Conservation (phyloP, 306 rosid species). For the Chamaecrista fasciculata region DNA sequence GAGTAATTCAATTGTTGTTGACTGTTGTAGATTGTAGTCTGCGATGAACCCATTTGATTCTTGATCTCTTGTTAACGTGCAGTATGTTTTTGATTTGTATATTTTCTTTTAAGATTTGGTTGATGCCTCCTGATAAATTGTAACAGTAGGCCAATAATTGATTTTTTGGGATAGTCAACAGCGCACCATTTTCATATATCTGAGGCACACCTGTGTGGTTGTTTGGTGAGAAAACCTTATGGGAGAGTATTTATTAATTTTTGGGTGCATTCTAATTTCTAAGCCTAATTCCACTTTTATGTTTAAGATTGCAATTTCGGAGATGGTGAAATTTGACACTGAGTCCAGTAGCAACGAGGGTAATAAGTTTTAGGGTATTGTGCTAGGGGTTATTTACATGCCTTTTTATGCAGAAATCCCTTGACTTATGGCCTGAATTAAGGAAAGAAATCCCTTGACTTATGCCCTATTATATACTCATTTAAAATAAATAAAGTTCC, state of each 20-base stretch:
- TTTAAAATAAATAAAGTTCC: neutral
- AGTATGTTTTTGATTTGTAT: slow-evolving; percentile 14
- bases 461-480: neutral
- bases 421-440: neutral
- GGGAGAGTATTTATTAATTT: neutral
- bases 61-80: neutral
- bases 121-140: neutral
- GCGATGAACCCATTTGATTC: neutral
- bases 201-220: neutral
- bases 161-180: neutral
- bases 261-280: neutral
- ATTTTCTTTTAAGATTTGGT: neutral
- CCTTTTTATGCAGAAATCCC: neutral
- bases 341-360: neutral
- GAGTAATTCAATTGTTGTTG: neutral
- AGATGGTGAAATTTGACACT: neutral
- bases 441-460: neutral
- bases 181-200: neutral
- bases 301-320: slow-evolving; percentile 5
- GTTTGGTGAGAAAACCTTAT: neutral
- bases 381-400: neutral
- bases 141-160: neutral
- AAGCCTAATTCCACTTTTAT: neutral
- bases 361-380: neutral
- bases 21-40: neutral